Conservation (phyloP, 139 green algal species). For the Coccomyxa sp. region DNA sequence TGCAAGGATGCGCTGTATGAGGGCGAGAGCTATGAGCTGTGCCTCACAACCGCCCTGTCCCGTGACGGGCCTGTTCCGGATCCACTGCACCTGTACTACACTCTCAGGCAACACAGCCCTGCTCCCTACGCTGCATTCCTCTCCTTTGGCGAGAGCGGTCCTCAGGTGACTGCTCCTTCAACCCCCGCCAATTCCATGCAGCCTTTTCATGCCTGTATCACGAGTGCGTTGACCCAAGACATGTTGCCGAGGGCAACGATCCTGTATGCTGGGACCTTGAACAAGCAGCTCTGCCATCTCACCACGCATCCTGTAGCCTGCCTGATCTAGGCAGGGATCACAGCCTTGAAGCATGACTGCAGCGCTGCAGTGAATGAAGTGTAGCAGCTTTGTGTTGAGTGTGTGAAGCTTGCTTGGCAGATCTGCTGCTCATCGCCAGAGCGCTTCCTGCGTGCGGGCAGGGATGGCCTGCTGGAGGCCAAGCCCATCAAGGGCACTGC, state of each 20-base stretch:
- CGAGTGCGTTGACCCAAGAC: too few species aligned
- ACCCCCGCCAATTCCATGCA: too few species aligned
- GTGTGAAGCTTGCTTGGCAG: too few species aligned
- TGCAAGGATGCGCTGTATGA: slow-evolving; percentile 69
- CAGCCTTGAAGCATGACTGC: too few species aligned
- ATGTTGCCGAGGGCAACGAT: too few species aligned
- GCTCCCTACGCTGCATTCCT: slow-evolving; percentile 92
- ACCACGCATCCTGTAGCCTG: too few species aligned
- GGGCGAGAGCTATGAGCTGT: slow-evolving; percentile 97
- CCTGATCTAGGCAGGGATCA: too few species aligned
- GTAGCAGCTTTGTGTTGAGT: too few species aligned
- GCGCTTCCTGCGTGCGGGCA: slow-evolving; percentile 81
- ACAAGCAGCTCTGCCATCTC: too few species aligned
- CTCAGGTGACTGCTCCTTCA: slow-evolving; percentile 11
- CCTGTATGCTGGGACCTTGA: too few species aligned
- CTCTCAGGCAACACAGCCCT: slow-evolving; percentile 83
- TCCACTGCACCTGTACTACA: slow-evolving; percentile 64
- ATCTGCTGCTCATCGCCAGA: slow-evolving; percentile 94
- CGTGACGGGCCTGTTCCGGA: slow-evolving; percentile 11
- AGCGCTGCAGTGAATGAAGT: too few species aligned
- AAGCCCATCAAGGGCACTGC: slow-evolving; percentile 97
- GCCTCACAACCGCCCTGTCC: slow-evolving; percentile 79
- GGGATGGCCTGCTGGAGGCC: slow-evolving; percentile 80
- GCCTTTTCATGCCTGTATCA: too few species aligned
- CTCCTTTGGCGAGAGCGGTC: slow-evolving; percentile 35